Base-by-base conservation (phyloP, 345 rosid genomes). In the Turnera subulata region DNA sequence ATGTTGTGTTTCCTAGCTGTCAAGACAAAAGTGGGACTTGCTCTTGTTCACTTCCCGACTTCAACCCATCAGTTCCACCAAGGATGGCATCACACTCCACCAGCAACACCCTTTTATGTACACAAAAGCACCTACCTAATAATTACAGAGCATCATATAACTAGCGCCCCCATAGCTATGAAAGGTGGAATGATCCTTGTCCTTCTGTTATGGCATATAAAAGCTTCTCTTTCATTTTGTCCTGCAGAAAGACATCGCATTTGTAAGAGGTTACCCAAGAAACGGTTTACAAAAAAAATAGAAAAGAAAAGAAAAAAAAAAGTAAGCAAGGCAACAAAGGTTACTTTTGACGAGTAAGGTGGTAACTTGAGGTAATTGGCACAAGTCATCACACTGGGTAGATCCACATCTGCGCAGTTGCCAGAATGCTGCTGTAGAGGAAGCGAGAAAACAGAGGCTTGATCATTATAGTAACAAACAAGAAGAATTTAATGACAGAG, bases 331-430 rank as follows among this genome's bases (percentile, higher is more conserved):
- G 44, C 5, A 46, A 52, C 4, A 6, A 49, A 46, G 21, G 35
- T 77, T 74, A 89, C 98, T 67, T 92, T 92, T 39, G 96, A 80
- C 58, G 96, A 79, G 68, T 89, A 92, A 51, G 96, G 88, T 2
- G 98, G 98, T 59, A 92, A 76, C 81, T 92, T 92, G 66, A 92
- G 81, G 65, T 92, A 92, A 77, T 92, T 92, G 60, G 96, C 98
- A 60, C 96, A 89, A 37, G 98, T 92, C 98, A 89, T 92, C 75
- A 92, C 98, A 40, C 98, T 89, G 33, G 96, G 98, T 50, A 92
- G 72, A 76, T 89, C 98, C 1, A 72, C 72, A 67, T 92, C 93
- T 1, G 77, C 84, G 45, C 71, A 71, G 56, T 75, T 80, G 78
- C 86, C 76, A 50, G 84, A 82, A 42, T 80, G 88, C 98, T 80